Base-by-base conservation (phyloP, 257 asterid species). In the Cynanchum wilfordii region DNA sequence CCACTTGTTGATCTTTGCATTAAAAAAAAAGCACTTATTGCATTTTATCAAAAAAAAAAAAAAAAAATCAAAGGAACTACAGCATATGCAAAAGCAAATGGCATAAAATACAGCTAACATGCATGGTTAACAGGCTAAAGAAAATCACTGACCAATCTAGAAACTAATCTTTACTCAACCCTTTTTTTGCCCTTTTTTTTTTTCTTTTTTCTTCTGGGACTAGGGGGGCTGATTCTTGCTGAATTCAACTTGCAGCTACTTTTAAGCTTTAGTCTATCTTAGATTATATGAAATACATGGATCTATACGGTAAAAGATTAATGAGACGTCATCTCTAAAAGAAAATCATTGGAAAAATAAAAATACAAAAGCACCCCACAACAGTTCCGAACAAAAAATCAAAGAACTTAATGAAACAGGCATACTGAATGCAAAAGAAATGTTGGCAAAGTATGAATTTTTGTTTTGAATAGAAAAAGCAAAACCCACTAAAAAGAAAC, bases 131-230 rank as follows among this genome's bases (percentile, higher is more conserved):
- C 44, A 68, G 22, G 3, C 25, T 51, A 27, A 66, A 65, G 63
- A 68, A 75, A 69, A 66, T 67, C 63, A 56, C 74, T 74, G 73
- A 69, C 62, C 69, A 72, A 65, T 51, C 79, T 27, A 78, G 25
- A 66, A 59, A 36, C 8, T n/a, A 50, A 33, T 55, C 59, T 27
- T 10, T 4, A 8, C 11, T 58, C 27, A 13, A 12, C 20, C 33
- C 19, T 60, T 19, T 33, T 63, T 11, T 13, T 59, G 27, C 12
- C 20, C 17, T 15, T 60, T 19, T 16, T 63, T 8, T 0, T 4
- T 1, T 20, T 9, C 47, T 11, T 42, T 42, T 17, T 5, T 2
- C 42, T 5, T 42, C 47, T 42, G 47, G 11, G 47, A 10, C 24
- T 1, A 20, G 27, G 20, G 4, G 22, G 42, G 11, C 27, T 36